Conservation (phyloP, 2,329 filamentous ascomycete genomes). For the Stagonosporopsis vannaccii region DNA sequence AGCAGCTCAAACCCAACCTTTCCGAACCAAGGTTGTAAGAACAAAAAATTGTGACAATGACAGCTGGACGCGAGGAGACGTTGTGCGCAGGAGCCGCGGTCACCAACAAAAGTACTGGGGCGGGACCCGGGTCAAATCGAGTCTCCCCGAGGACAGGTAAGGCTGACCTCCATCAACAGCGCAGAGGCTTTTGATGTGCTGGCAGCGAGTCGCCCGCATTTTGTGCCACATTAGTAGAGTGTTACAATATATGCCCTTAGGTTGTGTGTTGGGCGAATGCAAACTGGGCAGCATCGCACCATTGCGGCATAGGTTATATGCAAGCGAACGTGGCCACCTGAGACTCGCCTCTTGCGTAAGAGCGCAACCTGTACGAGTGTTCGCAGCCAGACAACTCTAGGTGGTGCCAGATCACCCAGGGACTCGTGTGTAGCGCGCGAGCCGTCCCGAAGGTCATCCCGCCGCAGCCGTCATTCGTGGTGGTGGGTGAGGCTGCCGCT, state of each 20-base stretch:
- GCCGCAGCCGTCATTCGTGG: slow-evolving; percentile 18
- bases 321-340: slow-evolving; percentile 48
- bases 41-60: slow-evolving; percentile 34
- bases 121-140: slow-evolving; percentile 27
- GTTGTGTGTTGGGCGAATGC: slow-evolving; percentile 50
- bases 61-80: slow-evolving; percentile 33
- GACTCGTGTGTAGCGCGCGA: slow-evolving; percentile 39
- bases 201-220: slow-evolving; percentile 49
- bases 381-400: slow-evolving; percentile 42
- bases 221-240: slow-evolving; percentile 47
- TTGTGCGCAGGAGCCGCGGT: slow-evolving; percentile 40
- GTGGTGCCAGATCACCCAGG: slow-evolving; percentile 50
- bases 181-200: slow-evolving; percentile 51
- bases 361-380: slow-evolving; percentile 40
- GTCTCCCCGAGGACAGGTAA: slow-evolving; percentile 22
- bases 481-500: slow-evolving; percentile 20
- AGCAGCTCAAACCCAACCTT: slow-evolving; percentile 28
- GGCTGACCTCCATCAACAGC: slow-evolving; percentile 38
- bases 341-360: slow-evolving; percentile 45
- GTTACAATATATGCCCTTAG: slow-evolving; percentile 46
- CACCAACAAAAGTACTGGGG: slow-evolving; percentile 45
- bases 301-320: slow-evolving; percentile 46
- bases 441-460: slow-evolving; percentile 41
- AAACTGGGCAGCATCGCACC: slow-evolving; percentile 47
- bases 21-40: slow-evolving; percentile 31